A percentile compares a stretch with the other conserved stretches of the same genome.
These are phyloP conservation scores for Pythium periplocum DNA, from an alignment of 352 stramenopile genomes.

Conservation along the genomic window DNA sequence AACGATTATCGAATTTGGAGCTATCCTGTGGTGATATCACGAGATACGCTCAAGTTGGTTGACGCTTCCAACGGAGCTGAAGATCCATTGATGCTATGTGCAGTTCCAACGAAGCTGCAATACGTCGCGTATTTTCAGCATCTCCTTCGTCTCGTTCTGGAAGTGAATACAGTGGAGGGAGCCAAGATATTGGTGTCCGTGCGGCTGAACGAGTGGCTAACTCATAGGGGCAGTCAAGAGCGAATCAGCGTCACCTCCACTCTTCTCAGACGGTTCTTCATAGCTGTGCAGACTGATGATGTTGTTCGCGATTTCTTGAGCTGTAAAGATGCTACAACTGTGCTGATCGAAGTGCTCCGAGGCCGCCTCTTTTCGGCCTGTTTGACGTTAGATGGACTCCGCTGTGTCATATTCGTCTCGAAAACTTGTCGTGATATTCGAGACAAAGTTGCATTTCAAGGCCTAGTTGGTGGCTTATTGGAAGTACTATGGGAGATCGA, in stretches of 20 bases:
- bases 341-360: conserved; percentile 6
- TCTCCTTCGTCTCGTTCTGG: conserved; percentile 1
- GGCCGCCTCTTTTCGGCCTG: conserved; percentile 11
- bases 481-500: not conserved
- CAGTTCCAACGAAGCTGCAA: no score
- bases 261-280: no score
- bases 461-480: not conserved
- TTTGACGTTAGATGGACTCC: conserved; percentile 1
- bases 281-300: not conserved
- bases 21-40: no score
- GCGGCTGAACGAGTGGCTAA: no score
- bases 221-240: no score
- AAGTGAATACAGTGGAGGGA: not conserved
- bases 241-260: no score
- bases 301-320: not conserved
- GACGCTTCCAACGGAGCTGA: no score
- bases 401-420: no score
- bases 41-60: no score
- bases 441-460: not conserved
- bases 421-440: not conserved
- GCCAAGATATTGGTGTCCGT: not conserved
- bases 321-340: not conserved
- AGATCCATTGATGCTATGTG: no score
- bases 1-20: conserved; percentile 4
- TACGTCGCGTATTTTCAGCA: not conserved